A percentile compares a stretch with the other conserved stretches of the same genome.
Evolutionary conservation across 164 flowering plant genomes (phyloP).

Genomic region (Taxillus chinensis): DNA sequence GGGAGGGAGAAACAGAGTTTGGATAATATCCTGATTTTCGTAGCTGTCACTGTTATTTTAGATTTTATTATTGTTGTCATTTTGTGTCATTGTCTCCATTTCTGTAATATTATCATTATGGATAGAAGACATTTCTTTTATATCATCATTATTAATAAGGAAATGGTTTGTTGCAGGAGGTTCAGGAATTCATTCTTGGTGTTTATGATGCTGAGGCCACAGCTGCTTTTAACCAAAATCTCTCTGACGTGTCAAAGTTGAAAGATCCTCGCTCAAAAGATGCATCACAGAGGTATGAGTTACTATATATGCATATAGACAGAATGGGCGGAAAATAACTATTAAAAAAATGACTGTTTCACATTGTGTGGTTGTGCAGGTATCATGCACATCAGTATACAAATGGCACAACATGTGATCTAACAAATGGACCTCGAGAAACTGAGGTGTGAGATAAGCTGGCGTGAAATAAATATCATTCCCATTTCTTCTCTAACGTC

Average conservation of each 20-base stretch:
- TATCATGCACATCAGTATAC: slow-evolving; percentile 85
- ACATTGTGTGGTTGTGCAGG: slow-evolving; percentile 25
- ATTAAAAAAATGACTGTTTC: neutral
- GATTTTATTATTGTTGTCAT: no score
- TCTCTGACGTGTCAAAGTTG: slow-evolving; percentile 59
- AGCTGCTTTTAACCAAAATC: slow-evolving; percentile 56
- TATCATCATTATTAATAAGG: neutral
- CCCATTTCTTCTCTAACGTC: neutral
- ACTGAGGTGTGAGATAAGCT: slow-evolving; percentile 56
- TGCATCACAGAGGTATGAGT: slow-evolving; percentile 73
- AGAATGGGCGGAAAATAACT: neutral
- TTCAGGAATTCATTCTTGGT: slow-evolving; percentile 88
- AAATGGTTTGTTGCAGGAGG: slow-evolving; percentile 30
- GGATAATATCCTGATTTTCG: no score
- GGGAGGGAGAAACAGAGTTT: no score
- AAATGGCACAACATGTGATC: slow-evolving; percentile 89
- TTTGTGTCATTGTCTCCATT: no score
- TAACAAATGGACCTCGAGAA: slow-evolving; percentile 77
- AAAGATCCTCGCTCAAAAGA: slow-evolving; percentile 95
- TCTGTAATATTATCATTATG: no score
- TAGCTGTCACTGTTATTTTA: no score
- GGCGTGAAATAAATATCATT: neutral
- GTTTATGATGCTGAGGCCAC: slow-evolving; percentile 82
- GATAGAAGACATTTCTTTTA: no score
- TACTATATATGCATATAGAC: neutral